A percentile compares a stretch with the other conserved stretches of the same genome.
These are phyloP conservation scores for Pythium coloratum DNA, from an alignment of 352 stramenopile species.

Conservation along the genomic window DNA sequence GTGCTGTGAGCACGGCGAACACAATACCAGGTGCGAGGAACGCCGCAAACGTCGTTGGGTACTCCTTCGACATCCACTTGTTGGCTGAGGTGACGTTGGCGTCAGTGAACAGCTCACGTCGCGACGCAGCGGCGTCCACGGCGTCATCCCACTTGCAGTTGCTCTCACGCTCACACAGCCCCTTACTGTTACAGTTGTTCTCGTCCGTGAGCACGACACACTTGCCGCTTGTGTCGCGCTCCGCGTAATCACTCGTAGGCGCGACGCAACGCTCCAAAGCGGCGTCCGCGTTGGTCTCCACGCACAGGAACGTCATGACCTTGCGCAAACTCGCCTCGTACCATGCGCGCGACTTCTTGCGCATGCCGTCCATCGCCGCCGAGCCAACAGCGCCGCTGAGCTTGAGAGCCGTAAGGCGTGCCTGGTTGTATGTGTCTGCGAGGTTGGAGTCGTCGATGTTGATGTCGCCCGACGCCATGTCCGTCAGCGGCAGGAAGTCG, in stretches of 20 bases:
- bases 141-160: slow-evolving; percentile 86
- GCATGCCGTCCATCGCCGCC: slow-evolving; percentile 67
- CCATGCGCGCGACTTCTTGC: slow-evolving; percentile 64
- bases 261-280: slow-evolving; percentile 67
- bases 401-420: slow-evolving; percentile 69
- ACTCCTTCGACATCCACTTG: slow-evolving; percentile 68
- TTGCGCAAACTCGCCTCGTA: slow-evolving; percentile 68
- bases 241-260: slow-evolving; percentile 42
- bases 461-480: slow-evolving; percentile 55
- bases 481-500: slow-evolving; percentile 55
- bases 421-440: slow-evolving; percentile 62
- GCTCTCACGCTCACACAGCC: slow-evolving; percentile 65
- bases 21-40: slow-evolving; percentile 75
- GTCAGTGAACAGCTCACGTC: slow-evolving; percentile 56
- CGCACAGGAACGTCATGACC: slow-evolving; percentile 74
- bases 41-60: slow-evolving; percentile 63
- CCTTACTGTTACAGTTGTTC: slow-evolving; percentile 55
- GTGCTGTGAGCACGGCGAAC: slow-evolving; percentile 60
- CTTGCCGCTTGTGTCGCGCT: slow-evolving; percentile 46
- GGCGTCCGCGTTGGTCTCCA: slow-evolving; percentile 40
- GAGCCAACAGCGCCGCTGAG: slow-evolving; percentile 57
- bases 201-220: slow-evolving; percentile 55
- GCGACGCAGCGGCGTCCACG: slow-evolving; percentile 34
- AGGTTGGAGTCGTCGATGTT: slow-evolving; percentile 62
- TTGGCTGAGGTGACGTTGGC: slow-evolving; percentile 52